Percentiles rank a stretch among this genome's conserved stretches.
These are phyloP conservation scores for Chenopodium suecicum DNA, from an alignment of 148 eudicot species.

Conservation along the genomic window DNA sequence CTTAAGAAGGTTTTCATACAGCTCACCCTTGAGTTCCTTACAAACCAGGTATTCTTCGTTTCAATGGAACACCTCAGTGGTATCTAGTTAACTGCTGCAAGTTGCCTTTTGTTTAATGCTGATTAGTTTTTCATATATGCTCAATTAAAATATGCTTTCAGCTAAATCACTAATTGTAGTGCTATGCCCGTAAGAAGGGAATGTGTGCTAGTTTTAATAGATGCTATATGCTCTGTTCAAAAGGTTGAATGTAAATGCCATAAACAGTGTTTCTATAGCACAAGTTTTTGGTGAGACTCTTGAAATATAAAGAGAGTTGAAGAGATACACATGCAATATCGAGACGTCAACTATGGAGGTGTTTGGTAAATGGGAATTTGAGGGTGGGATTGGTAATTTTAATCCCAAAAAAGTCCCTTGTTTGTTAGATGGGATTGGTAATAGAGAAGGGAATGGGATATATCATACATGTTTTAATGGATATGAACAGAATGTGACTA, in stretches of 20 bases:
- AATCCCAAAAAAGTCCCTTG: too few relatives aligned
- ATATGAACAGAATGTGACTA: too few relatives aligned
- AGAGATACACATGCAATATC: too few relatives aligned
- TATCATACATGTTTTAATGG: too few relatives aligned
- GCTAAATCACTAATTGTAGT: not conserved
- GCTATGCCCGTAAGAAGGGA: not conserved
- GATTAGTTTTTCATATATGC: not conserved
- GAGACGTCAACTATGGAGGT: too few relatives aligned
- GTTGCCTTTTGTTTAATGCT: constrained; percentile 2
- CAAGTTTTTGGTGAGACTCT: not conserved
- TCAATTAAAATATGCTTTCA: not conserved
- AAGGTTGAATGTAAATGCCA: not conserved
- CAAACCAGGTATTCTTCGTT: constrained; percentile 68
- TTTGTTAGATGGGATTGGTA: too few relatives aligned
- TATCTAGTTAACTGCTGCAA: not conserved
- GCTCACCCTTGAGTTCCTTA: constrained; percentile 84
- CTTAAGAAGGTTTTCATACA: constrained; percentile 74
- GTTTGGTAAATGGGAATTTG: too few relatives aligned
- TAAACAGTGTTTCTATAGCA: not conserved
- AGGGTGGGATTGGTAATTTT: too few relatives aligned
- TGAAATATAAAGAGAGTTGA: too few relatives aligned
- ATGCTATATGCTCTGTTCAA: not conserved
- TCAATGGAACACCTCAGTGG: not conserved
- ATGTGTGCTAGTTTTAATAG: not conserved
- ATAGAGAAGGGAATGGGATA: too few relatives aligned